phyloP scores from a whole-genome alignment of 345 rosid genomes.

The Hibiscus tridactylites region DNA sequence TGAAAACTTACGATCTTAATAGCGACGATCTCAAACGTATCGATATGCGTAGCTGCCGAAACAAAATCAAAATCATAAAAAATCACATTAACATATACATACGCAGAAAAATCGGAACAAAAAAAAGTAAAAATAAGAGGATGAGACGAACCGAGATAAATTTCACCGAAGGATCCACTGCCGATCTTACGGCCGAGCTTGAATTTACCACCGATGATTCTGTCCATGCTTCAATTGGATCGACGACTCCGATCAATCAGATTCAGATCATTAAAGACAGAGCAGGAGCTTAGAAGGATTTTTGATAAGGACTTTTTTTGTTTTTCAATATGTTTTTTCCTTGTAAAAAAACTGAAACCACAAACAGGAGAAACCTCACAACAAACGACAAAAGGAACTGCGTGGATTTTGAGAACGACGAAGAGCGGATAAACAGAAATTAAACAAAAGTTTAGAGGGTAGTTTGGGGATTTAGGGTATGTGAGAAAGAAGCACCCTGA shows the following conservation, averaged over 20 bases:
- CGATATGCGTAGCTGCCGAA: slow-evolving; percentile 72
- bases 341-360: slow-evolving; percentile 17
- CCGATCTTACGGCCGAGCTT: slow-evolving; percentile 95
- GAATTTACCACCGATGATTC: slow-evolving; percentile 78
- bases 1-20: slow-evolving; percentile 79
- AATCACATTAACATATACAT: slow-evolving; percentile 9
- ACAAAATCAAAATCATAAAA: neutral
- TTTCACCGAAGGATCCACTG: slow-evolving; percentile 94
- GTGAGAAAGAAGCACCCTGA: neutral
- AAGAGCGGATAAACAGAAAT: slow-evolving; percentile 3
- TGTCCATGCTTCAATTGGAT: slow-evolving; percentile 36
- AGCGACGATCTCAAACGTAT: slow-evolving; percentile 86
- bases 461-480: slow-evolving; percentile 17
- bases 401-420: slow-evolving; percentile 3
- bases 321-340: neutral
- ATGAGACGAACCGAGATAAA: slow-evolving; percentile 54
- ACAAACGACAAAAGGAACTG: slow-evolving; percentile 11
- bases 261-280: slow-evolving; percentile 13
- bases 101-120: neutral
- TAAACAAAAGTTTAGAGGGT: slow-evolving; percentile 1
- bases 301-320: neutral
- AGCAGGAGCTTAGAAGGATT: neutral
- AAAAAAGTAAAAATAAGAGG: neutral
- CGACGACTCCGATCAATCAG: slow-evolving; percentile 18
- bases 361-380: slow-evolving; percentile 6